These are phyloP conservation scores for Fusarium pilosicola DNA, from an alignment of 2,329 filamentous ascomycete genomes.

Conservation along the genomic window DNA sequence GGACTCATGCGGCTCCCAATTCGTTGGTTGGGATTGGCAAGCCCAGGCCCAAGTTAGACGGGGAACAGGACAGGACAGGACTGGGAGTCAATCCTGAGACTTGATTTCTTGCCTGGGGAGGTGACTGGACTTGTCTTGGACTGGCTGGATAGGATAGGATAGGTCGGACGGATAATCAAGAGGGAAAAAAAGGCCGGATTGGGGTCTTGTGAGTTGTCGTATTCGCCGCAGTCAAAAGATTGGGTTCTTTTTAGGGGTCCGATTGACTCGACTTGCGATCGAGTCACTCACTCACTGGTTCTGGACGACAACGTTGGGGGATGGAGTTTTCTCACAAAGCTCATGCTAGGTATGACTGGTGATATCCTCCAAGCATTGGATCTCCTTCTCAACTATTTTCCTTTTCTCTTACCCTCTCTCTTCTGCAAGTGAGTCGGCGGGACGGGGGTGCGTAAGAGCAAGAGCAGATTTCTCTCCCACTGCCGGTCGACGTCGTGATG, in stretches of 20 bases:
- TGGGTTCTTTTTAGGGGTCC: conserved; percentile 7
- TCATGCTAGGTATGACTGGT: conserved; percentile 6
- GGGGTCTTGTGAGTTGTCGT: conserved; percentile 30
- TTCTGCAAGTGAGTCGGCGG: conserved; percentile 27
- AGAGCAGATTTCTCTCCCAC: conserved; percentile 32
- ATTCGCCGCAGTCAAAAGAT: conserved; percentile 35
- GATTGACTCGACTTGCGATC: conserved; percentile 30
- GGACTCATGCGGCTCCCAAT: conserved; percentile 44
- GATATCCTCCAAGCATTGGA: conserved; percentile 18
- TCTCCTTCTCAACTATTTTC: conserved; percentile 9
- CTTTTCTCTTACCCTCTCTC: conserved; percentile 1
- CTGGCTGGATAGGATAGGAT: not conserved
- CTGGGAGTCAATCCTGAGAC: conserved; percentile 36
- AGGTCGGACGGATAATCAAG: conserved; percentile 4
- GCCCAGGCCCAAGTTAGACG: conserved; percentile 32
- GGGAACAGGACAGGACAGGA: conserved; percentile 34
- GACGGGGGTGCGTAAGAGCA: conserved; percentile 14
- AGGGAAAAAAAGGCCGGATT: conserved; percentile 20
- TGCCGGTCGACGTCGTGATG: conserved; percentile 43
- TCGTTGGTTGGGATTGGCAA: conserved; percentile 38
- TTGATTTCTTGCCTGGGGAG: conserved; percentile 14
- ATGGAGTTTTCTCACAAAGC: conserved; percentile 14
- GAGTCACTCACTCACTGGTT: conserved; percentile 12
- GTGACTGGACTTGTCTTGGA: not conserved
- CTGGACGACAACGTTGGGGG: conserved; percentile 19